Evolutionary conservation across 1,139 yeast genomes (phyloP).

Genomic region (Pichia kudriavzevii): DNA sequence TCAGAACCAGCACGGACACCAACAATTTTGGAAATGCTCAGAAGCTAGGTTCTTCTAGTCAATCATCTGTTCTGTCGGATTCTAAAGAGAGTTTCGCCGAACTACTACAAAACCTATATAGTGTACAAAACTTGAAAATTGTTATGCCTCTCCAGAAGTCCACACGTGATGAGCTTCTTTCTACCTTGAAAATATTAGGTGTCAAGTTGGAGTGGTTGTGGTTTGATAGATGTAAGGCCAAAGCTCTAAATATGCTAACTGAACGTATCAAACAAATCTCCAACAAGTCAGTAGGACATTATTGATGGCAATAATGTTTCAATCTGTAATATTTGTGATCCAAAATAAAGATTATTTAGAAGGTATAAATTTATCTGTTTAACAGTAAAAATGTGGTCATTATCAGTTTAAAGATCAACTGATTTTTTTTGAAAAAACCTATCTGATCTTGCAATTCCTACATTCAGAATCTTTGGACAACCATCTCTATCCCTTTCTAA

Average conservation of each 20-base stretch:
- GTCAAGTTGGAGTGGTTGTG: conserved; percentile 48
- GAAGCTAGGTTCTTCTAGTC: too few relatives aligned
- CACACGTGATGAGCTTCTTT: conserved; percentile 40
- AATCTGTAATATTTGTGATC: not conserved
- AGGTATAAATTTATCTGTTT: too few relatives aligned
- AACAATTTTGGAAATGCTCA: too few relatives aligned
- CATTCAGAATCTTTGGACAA: conserved; percentile 76
- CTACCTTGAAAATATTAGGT: conserved; percentile 39
- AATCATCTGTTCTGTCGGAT: too few relatives aligned
- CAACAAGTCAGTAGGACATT: not conserved
- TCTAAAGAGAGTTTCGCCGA: too few relatives aligned
- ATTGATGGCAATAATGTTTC: conserved; percentile 13
- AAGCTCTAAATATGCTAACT: conserved; percentile 3
- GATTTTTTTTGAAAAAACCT: conserved; percentile 53
- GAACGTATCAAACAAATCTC: conserved; percentile 1
- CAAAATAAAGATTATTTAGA: too few relatives aligned
- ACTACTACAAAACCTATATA: conserved; percentile 31
- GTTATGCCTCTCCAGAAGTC: conserved; percentile 46
- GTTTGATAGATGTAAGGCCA: conserved; percentile 34
- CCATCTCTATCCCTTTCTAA: conserved; percentile 85
- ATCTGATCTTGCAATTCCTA: conserved; percentile 71
- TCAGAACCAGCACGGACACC: too few relatives aligned
- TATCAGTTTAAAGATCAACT: conserved; percentile 6
- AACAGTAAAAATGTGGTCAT: too few relatives aligned
- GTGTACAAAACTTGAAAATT: conserved; percentile 29